These are phyloP conservation scores for Pichia sp. DNA, from an alignment of 1,139 yeast species.

Conservation along the genomic window DNA sequence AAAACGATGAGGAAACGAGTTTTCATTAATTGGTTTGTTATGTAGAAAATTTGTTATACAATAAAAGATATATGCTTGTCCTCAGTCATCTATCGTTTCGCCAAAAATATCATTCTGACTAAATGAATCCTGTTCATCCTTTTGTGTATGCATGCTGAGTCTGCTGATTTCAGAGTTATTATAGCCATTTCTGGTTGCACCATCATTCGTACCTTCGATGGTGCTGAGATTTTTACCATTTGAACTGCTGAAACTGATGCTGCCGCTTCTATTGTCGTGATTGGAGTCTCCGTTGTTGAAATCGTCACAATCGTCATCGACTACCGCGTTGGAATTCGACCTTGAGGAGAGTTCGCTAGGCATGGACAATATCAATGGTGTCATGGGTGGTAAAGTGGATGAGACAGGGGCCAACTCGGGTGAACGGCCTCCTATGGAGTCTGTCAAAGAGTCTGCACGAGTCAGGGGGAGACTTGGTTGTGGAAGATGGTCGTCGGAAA, in stretches of 20 bases:
- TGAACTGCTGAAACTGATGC: neutral
- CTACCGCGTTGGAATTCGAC: conserved; percentile 13
- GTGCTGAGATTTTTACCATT: conserved; percentile 4
- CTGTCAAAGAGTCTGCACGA: conserved; percentile 23
- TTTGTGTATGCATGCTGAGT: conserved; percentile 6
- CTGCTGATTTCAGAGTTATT: neutral
- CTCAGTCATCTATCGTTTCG: conserved; percentile 18
- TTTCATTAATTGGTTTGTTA: neutral
- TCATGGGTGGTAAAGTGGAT: conserved; percentile 32
- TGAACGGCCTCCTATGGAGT: conserved; percentile 30
- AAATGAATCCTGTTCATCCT: conserved; percentile 9
- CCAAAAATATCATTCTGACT: conserved; percentile 25
- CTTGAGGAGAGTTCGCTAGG: conserved; percentile 18
- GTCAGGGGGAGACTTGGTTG: conserved; percentile 8
- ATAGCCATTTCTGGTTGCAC: neutral
- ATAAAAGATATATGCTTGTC: no score
- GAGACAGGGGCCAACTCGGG: conserved; percentile 33
- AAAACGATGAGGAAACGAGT: neutral
- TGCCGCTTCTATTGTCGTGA: no score
- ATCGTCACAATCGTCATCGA: conserved; percentile 16
- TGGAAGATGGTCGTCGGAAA: conserved; percentile 5
- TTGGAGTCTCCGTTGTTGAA: conserved; percentile 4
- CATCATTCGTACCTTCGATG: conserved; percentile 6
- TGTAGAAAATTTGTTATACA: neutral
- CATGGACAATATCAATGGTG: conserved; percentile 30